A percentile compares a stretch with the other conserved stretches of the same genome.
These are phyloP conservation scores for Avena eriantha DNA, from an alignment of 176 grass and related monocot species.

Conservation along the genomic window DNA sequence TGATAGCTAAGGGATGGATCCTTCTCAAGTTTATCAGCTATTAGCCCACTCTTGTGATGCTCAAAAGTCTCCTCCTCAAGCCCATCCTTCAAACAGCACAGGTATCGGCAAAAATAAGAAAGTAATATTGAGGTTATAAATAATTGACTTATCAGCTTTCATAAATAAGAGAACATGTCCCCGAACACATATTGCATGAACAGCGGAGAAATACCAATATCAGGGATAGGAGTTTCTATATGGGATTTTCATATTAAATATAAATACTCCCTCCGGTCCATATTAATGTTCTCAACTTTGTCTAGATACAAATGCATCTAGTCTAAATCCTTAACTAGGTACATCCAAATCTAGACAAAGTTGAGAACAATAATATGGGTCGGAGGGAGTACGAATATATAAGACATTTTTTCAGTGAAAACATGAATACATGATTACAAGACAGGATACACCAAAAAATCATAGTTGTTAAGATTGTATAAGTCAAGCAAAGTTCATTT, in stretches of 20 bases:
- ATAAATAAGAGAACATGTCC: background rate
- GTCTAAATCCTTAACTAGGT: no score
- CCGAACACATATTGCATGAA: background rate
- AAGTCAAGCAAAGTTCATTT: constrained; percentile 23
- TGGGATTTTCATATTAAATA: background rate
- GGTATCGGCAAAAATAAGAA: constrained; percentile 22
- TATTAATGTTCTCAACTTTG: no score
- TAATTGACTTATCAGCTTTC: constrained; percentile 27
- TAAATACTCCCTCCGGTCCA: background rate
- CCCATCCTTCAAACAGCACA: constrained; percentile 50
- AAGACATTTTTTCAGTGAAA: background rate
- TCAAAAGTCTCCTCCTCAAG: constrained; percentile 90
- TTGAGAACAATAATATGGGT: no score
- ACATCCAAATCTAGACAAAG: no score
- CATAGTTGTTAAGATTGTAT: background rate
- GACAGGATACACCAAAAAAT: background rate
- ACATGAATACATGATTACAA: constrained; percentile 19
- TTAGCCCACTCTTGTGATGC: constrained; percentile 80
- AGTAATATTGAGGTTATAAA: constrained; percentile 10
- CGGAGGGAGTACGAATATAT: background rate
- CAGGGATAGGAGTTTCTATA: background rate
- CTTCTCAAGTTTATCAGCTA: constrained; percentile 95
- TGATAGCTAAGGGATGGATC: constrained; percentile 90
- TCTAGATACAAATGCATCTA: no score
- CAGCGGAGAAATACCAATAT: background rate